Conservation (phyloP, 2,329 filamentous ascomycete species). For the Alternaria sp. region DNA sequence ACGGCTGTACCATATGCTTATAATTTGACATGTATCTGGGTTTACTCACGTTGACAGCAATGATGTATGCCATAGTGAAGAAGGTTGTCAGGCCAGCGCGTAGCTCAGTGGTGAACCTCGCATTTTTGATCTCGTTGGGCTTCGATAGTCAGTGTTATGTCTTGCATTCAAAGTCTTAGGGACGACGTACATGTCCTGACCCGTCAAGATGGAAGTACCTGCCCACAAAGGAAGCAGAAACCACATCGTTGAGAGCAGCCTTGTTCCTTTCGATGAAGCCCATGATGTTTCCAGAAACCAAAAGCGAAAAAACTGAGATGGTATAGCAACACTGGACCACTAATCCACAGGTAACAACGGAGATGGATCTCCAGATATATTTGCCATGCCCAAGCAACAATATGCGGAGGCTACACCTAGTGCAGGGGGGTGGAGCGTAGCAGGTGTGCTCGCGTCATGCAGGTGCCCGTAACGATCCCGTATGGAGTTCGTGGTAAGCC, state of each 20-base stretch:
- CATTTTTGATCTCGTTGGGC: constrained; percentile 75
- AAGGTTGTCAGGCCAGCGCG: constrained; percentile 81
- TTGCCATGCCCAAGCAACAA: not conserved
- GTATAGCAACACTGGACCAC: not conserved
- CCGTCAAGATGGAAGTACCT: constrained; percentile 77
- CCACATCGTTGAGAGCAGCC: constrained; percentile 40
- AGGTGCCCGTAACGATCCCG: constrained; percentile 6
- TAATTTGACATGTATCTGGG: not conserved
- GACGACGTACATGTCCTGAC: constrained; percentile 76
- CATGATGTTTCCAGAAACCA: constrained; percentile 13
- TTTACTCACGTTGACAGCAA: constrained; percentile 64
- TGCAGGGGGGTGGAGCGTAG: constrained; percentile 4
- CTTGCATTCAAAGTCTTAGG: not conserved
- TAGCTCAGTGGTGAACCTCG: constrained; percentile 82
- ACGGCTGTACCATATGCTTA: constrained; percentile 41
- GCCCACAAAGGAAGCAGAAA: constrained; percentile 47
- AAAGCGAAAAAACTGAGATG: not conserved
- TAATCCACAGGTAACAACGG: not conserved
- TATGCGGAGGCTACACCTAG: not conserved
- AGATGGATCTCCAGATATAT: constrained; percentile 10
- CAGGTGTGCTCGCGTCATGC: constrained; percentile 14
- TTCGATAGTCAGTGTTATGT: constrained; percentile 45
- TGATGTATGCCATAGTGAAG: constrained; percentile 65
- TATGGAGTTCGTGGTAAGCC: not conserved
- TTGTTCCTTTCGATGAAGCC: constrained; percentile 30